A percentile compares a stretch with the other conserved stretches of the same genome.
phyloP scores from a whole-genome alignment of 306 rosid species.

The Datisca glomerata region DNA sequence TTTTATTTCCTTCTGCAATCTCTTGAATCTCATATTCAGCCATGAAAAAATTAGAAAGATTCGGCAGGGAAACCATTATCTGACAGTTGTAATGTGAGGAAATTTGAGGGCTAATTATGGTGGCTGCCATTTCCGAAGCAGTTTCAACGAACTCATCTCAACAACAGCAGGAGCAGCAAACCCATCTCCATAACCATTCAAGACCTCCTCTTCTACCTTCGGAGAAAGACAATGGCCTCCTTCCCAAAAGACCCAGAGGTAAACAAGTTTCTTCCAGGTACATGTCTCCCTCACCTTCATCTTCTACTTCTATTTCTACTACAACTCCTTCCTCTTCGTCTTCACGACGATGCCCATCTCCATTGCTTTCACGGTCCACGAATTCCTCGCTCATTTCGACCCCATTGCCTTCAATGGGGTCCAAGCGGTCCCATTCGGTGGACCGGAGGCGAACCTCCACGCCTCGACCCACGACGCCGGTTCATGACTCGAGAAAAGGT shows the following conservation, averaged over 20 bases:
- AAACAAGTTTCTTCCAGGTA: conserved; percentile 69
- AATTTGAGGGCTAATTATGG: background rate
- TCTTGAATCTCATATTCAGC: background rate
- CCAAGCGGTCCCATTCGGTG: conserved; percentile 49
- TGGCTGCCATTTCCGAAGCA: conserved; percentile 1
- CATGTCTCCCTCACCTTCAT: conserved; percentile 40
- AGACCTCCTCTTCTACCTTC: conserved; percentile 62
- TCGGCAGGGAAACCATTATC: background rate
- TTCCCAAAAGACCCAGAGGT: conserved; percentile 40
- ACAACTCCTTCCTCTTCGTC: conserved; percentile 16
- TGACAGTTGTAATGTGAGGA: background rate
- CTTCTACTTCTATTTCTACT: background rate
- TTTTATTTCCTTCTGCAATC: background rate
- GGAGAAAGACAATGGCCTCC: conserved; percentile 64
- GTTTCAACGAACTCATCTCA: background rate
- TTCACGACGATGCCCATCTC: conserved; percentile 48
- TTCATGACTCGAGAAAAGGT: conserved; percentile 18
- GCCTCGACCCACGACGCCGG: conserved; percentile 33
- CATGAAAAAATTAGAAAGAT: too few relatives aligned
- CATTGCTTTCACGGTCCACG: conserved; percentile 37
- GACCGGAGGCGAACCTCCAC: conserved; percentile 48
- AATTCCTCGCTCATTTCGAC: conserved; percentile 15
- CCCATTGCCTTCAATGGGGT: conserved; percentile 13
- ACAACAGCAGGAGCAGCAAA: conserved; percentile 1
- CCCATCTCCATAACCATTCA: conserved; percentile 40